Conservation (phyloP, 2,329 filamentous ascomycete species). For the Aspergillus brasiliensis region DNA sequence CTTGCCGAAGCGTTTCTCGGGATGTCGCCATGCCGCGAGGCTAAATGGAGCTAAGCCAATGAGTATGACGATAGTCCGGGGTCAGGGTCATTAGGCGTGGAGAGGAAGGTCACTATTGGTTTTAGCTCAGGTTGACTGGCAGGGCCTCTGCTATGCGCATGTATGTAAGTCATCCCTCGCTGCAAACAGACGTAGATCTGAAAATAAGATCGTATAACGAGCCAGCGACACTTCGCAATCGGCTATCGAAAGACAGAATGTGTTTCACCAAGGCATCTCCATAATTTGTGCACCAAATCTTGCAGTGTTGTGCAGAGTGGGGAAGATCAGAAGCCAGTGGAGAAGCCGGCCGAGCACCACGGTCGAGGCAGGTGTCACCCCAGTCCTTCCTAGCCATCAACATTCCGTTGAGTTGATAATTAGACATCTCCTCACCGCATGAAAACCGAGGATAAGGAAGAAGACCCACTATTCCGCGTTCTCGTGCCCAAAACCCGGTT, state of each 20-base stretch:
- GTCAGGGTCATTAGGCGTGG: background rate
- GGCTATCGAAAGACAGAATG: background rate
- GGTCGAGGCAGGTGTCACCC: background rate
- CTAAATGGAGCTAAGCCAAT: background rate
- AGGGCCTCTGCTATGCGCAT: background rate
- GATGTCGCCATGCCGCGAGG: background rate
- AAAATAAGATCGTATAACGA: background rate
- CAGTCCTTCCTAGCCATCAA: background rate
- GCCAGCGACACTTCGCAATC: background rate
- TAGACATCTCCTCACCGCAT: background rate
- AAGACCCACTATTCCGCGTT: background rate
- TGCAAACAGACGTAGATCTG: background rate
- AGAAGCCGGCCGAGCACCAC: background rate
- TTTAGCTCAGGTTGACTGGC: background rate
- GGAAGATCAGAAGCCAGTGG: background rate
- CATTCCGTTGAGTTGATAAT: background rate
- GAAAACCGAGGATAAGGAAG: background rate
- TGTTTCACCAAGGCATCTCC: background rate
- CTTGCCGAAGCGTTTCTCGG: no score
- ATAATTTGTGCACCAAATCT: background rate
- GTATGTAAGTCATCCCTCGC: background rate
- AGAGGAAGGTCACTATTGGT: background rate
- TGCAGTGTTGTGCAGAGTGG: background rate
- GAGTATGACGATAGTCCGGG: background rate
- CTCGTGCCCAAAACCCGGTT: background rate